These are phyloP conservation scores for Actinomortierella wolfii DNA, from an alignment of 371 early-diverging fungal species.

Conservation along the genomic window DNA sequence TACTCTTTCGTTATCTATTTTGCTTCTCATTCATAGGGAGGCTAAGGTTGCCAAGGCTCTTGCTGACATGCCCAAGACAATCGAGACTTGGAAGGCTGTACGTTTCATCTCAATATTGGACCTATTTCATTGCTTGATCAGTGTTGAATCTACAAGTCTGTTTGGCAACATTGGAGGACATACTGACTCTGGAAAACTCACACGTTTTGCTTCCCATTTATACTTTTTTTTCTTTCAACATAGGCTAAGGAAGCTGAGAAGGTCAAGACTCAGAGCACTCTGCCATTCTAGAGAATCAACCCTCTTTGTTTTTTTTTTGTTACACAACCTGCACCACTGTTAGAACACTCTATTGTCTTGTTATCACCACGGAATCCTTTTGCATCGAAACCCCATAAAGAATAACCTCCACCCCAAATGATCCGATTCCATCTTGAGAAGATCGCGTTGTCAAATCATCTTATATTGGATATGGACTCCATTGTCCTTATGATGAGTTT, in stretches of 20 bases:
- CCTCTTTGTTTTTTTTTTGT: too few species aligned
- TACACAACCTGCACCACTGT: too few species aligned
- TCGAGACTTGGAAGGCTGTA: slow-evolving; percentile 46
- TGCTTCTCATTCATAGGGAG: slow-evolving; percentile 11
- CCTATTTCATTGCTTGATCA: too few species aligned
- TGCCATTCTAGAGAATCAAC: slow-evolving; percentile 29
- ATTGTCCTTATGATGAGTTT: too few species aligned
- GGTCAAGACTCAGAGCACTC: slow-evolving; percentile 38
- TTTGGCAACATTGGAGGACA: neutral
- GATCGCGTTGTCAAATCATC: too few species aligned
- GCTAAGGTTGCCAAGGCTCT: slow-evolving; percentile 42
- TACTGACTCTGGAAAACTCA: neutral
- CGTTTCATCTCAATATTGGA: too few species aligned
- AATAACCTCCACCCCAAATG: too few species aligned
- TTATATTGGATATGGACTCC: too few species aligned
- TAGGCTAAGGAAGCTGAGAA: slow-evolving; percentile 43
- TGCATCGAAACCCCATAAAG: too few species aligned
- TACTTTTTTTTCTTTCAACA: neutral
- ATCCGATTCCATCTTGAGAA: too few species aligned
- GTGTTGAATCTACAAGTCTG: neutral
- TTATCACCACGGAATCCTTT: too few species aligned
- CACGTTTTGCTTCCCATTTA: slow-evolving; percentile 3
- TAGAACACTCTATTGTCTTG: too few species aligned
- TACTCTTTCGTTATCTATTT: neutral
- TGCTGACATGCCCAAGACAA: slow-evolving; percentile 45